Percentiles rank a stretch among this genome's conserved stretches.
Evolutionary conservation across 2,329 filamentous ascomycete species (phyloP).

Genomic region (Colletotrichum truncatum): DNA sequence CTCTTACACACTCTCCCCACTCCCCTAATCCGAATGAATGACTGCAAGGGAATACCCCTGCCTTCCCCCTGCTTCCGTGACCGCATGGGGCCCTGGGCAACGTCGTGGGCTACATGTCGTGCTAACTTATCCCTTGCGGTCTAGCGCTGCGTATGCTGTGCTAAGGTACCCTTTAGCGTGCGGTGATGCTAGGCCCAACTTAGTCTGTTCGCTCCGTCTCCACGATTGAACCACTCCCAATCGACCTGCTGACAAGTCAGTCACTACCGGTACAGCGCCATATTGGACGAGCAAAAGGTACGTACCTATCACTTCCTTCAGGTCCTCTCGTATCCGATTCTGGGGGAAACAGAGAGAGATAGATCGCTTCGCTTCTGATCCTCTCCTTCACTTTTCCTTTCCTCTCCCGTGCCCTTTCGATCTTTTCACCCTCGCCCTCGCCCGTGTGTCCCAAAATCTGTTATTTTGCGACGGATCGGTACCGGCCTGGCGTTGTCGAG

Average conservation of each 20-base stretch:
- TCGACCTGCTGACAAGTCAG: conserved; percentile 6
- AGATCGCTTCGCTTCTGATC: conserved; percentile 23
- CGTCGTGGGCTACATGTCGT: conserved; percentile 16
- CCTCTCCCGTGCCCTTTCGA: background rate
- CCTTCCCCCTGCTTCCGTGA: conserved; percentile 11
- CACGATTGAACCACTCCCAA: conserved; percentile 18
- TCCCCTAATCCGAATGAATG: background rate
- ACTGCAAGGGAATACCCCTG: background rate
- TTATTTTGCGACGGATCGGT: conserved; percentile 13
- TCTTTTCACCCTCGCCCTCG: background rate
- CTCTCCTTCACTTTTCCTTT: conserved; percentile 13
- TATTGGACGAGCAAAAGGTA: background rate
- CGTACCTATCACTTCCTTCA: background rate
- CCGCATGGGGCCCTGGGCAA: conserved; percentile 22
- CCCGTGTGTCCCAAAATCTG: conserved; percentile 11
- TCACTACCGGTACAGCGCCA: background rate
- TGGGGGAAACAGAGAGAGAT: conserved; percentile 26
- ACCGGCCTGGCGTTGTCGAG: conserved; percentile 16
- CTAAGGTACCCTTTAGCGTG: conserved; percentile 4
- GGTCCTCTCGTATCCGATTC: conserved; percentile 28
- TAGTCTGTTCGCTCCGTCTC: conserved; percentile 14
- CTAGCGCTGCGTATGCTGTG: background rate
- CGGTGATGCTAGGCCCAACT: conserved; percentile 14
- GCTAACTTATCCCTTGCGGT: conserved; percentile 11
- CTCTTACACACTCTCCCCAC: background rate